phyloP scores from a whole-genome alignment of 2,329 filamentous ascomycete species.

The Colletotrichum sp. region DNA sequence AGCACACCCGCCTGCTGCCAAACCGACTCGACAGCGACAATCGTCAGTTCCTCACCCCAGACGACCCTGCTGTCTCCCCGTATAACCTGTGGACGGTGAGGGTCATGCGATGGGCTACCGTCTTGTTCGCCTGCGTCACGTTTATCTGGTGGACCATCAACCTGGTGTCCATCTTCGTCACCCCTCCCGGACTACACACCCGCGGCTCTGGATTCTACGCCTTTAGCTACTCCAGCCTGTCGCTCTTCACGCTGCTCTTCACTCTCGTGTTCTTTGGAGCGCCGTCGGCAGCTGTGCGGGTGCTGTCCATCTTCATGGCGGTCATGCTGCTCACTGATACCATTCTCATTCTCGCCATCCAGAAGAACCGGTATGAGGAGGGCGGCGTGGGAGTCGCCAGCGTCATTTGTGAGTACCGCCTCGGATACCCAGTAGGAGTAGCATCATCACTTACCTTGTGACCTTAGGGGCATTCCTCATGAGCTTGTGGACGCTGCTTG shows the following conservation, averaged over 20 bases:
- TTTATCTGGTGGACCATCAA: conserved; percentile 94
- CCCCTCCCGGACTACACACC: conserved; percentile 83
- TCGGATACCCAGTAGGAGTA: background rate
- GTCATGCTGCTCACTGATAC: conserved; percentile 74
- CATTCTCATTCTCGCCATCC: conserved; percentile 79
- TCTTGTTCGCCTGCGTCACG: conserved; percentile 75
- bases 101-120: conserved; percentile 76
- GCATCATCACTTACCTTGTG: background rate
- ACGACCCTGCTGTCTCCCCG: conserved; percentile 71
- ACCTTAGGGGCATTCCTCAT: conserved; percentile 73
- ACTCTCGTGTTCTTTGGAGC: conserved; percentile 86
- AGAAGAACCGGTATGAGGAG: conserved; percentile 80
- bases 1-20: conserved; percentile 71
- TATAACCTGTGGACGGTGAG: conserved; percentile 96
- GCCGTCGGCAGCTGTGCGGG: conserved; percentile 79
- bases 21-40: conserved; percentile 62
- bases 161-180: conserved; percentile 89
- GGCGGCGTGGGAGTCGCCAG: conserved; percentile 90
- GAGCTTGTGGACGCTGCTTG: conserved; percentile 77
- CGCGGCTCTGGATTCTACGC: conserved; percentile 93
- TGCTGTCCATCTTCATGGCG: conserved; percentile 73
- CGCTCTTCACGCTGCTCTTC: conserved; percentile 76
- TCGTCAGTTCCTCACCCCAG: conserved; percentile 37
- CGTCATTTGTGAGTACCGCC: conserved; percentile 62
- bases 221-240: conserved; percentile 82